phyloP scores from a whole-genome alignment of 1,284 basidiomycete genomes.

The Veloboletus limbatus region DNA sequence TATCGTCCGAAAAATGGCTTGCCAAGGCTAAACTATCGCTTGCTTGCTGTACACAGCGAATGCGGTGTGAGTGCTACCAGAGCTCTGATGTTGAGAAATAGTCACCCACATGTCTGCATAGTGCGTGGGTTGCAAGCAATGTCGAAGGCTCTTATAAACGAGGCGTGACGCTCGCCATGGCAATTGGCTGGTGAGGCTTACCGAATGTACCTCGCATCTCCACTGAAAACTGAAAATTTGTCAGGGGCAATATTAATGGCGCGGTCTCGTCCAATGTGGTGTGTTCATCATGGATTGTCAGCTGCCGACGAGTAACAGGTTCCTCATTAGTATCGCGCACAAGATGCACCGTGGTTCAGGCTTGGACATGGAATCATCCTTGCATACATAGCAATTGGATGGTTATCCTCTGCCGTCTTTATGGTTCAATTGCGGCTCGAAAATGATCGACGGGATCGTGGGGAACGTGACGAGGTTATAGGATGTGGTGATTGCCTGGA shows the following conservation, averaged over 20 bases:
- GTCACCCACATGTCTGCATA: conserved; percentile 13
- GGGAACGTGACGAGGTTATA: conserved; percentile 49
- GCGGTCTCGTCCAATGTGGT: conserved; percentile 47
- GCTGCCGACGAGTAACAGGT: conserved; percentile 8
- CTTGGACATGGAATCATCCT: conserved; percentile 52
- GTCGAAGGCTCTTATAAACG: conserved; percentile 46
- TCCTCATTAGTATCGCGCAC: conserved; percentile 34
- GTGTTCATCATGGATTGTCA: conserved; percentile 20
- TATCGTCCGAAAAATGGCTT: conserved; percentile 11
- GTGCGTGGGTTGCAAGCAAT: conserved; percentile 52
- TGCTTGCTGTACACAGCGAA: conserved; percentile 35
- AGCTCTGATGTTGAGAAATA: background rate
- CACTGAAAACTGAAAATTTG: conserved; percentile 2
- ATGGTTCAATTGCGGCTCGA: conserved; percentile 38
- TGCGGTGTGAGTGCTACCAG: conserved; percentile 39
- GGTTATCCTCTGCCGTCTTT: conserved; percentile 40
- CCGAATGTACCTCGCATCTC: background rate
- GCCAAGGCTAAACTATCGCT: background rate
- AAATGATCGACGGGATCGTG: conserved; percentile 44
- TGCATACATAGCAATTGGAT: conserved; percentile 47
- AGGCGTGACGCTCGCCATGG: conserved; percentile 40
- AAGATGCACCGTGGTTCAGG: conserved; percentile 45
- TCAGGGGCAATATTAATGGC: conserved; percentile 45
- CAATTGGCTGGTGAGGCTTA: conserved; percentile 34
- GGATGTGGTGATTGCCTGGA: conserved; percentile 17